A percentile compares a stretch with the other conserved stretches of the same genome.
These are phyloP conservation scores for Candida pseudoviswanathii DNA, from an alignment of 1,139 yeast genomes.

Conservation along the genomic window DNA sequence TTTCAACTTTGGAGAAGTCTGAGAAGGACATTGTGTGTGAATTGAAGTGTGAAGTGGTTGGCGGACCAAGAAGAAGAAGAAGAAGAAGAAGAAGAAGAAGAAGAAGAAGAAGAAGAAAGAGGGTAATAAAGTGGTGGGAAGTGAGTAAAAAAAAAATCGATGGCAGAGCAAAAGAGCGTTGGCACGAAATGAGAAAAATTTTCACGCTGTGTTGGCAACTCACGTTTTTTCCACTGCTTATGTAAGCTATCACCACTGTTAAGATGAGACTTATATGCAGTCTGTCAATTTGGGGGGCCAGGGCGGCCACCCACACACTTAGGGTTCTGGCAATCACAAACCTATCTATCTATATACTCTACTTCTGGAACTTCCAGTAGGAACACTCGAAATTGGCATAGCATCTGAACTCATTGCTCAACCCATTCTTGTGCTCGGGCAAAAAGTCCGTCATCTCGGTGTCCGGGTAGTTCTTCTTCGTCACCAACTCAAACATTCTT, in stretches of 20 bases:
- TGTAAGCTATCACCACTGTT: too few relatives aligned
- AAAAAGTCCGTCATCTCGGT: slow-evolving; percentile 62
- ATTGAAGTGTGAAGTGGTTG: background rate
- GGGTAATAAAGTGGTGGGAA: background rate
- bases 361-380: slow-evolving; percentile 33
- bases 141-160: background rate
- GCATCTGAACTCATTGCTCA: slow-evolving; percentile 86
- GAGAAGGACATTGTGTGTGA: slow-evolving; percentile 62
- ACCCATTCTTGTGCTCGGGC: slow-evolving; percentile 83
- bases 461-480: slow-evolving; percentile 60
- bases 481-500: slow-evolving; percentile 68
- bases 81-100: background rate
- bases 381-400: slow-evolving; percentile 70
- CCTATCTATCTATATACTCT: background rate
- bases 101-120: slow-evolving; percentile 1
- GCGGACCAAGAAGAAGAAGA: background rate
- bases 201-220: background rate
- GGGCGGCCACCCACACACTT: background rate
- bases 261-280: background rate
- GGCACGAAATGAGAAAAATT: slow-evolving; percentile 1
- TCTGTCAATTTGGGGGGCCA: too few relatives aligned
- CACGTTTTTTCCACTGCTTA: background rate
- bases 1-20: slow-evolving; percentile 77
- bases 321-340: background rate
- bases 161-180: background rate